Conservation (phyloP, 2,329 filamentous ascomycete species). For the Aspergillus ochraceoroseus region DNA sequence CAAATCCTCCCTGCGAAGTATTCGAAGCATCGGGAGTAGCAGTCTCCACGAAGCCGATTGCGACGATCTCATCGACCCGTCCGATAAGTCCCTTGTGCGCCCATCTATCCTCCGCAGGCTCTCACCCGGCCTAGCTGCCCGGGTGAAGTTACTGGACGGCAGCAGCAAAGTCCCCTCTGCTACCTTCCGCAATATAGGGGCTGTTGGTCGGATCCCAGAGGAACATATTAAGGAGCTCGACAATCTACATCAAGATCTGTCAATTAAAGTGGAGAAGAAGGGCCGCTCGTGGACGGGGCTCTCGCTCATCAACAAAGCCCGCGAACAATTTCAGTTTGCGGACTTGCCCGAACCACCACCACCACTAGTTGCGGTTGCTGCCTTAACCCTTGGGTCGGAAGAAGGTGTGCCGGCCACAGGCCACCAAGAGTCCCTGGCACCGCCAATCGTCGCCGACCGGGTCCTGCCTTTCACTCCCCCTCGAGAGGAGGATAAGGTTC, state of each 20-base stretch:
- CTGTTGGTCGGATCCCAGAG: slow-evolving; percentile 40
- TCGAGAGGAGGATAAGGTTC: no score
- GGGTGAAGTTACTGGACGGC: slow-evolving; percentile 41
- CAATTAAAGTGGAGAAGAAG: slow-evolving; percentile 37
- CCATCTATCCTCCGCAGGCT: slow-evolving; percentile 41
- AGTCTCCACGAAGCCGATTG: slow-evolving; percentile 32
- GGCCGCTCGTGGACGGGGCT: slow-evolving; percentile 37
- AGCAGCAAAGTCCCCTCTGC: slow-evolving; percentile 26
- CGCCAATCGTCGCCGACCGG: no score
- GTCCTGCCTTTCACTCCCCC: no score
- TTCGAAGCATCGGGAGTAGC: slow-evolving; percentile 35
- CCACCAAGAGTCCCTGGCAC: not conserved
- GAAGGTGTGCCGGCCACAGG: slow-evolving; percentile 5
- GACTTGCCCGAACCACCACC: slow-evolving; percentile 22
- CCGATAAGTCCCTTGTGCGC: slow-evolving; percentile 29
- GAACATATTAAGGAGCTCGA: slow-evolving; percentile 42
- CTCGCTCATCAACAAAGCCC: slow-evolving; percentile 14
- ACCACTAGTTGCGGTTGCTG: slow-evolving; percentile 4
- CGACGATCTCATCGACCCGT: slow-evolving; percentile 15
- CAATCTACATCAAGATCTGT: slow-evolving; percentile 36
- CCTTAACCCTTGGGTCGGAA: slow-evolving; percentile 6
- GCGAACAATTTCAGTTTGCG: slow-evolving; percentile 21
- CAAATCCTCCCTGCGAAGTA: slow-evolving; percentile 36
- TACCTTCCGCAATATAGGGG: slow-evolving; percentile 24
- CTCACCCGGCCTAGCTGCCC: slow-evolving; percentile 42